A percentile compares a stretch with the other conserved stretches of the same genome.
Evolutionary conservation across 345 rosid species (phyloP).

Genomic region (Rhodamnia rubescens): DNA sequence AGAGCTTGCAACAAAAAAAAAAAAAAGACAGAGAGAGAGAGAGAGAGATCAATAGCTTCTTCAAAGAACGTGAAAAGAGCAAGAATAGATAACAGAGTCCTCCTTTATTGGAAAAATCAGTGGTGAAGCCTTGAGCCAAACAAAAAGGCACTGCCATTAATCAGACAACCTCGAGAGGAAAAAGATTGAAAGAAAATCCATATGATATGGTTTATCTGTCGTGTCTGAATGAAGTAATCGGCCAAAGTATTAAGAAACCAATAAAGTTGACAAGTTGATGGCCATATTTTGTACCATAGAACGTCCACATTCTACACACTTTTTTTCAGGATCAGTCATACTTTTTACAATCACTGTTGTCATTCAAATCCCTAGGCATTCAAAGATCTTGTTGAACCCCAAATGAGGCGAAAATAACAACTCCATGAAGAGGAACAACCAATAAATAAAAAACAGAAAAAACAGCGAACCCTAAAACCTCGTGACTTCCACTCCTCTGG

Average conservation of each 20-base stretch:
- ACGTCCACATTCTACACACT: background rate
- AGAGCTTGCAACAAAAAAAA: slow-evolving; percentile 10
- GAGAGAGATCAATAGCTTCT: background rate
- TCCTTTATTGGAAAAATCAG: background rate
- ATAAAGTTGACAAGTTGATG: background rate
- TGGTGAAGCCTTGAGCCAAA: background rate
- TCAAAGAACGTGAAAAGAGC: background rate
- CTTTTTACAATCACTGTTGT: background rate
- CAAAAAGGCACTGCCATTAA: background rate
- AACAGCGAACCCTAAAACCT: slow-evolving; percentile 25
- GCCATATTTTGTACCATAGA: background rate
- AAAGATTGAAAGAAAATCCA: background rate
- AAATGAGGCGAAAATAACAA: background rate
- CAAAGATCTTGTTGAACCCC: background rate
- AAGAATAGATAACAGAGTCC: background rate
- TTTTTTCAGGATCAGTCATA: background rate
- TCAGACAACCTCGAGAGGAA: background rate
- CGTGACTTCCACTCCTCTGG: slow-evolving; percentile 32
- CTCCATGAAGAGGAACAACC: background rate
- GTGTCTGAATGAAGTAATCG: background rate
- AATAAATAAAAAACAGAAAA: background rate
- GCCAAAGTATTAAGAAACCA: background rate
- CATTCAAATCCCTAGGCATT: background rate
- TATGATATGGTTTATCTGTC: background rate
- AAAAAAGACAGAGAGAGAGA: background rate